phyloP scores from a whole-genome alignment of 116 monocot genomes.

The Phalaenopsis hybrid region DNA sequence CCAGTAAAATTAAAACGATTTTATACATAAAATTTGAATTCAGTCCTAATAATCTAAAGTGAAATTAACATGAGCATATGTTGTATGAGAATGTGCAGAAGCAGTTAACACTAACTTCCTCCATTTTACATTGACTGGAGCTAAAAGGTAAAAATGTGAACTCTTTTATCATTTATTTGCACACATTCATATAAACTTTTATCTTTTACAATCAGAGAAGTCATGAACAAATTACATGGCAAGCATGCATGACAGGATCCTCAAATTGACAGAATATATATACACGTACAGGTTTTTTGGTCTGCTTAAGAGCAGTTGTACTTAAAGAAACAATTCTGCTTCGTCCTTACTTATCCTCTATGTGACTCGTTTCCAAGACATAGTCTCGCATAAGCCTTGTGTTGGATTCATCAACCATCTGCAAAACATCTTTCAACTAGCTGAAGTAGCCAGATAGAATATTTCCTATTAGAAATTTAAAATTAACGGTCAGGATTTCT shows the following conservation, averaged over 20 bases:
- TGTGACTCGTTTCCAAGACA: conserved; percentile 60
- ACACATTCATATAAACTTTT: too few species aligned
- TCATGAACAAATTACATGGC: not conserved
- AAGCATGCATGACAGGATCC: not conserved
- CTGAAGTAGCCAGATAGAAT: not conserved
- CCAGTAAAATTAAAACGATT: too few species aligned
- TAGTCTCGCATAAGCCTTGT: conserved; percentile 85
- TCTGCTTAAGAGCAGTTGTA: not conserved
- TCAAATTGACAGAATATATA: not conserved
- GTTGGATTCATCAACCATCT: conserved; percentile 93
- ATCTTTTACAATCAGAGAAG: not conserved
- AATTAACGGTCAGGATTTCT: not conserved
- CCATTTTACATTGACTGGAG: too few species aligned
- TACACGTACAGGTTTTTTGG: too few species aligned
- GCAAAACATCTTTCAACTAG: not conserved
- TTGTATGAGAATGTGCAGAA: too few species aligned
- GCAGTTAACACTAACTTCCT: too few species aligned
- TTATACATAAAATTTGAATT: too few species aligned
- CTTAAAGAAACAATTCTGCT: not conserved
- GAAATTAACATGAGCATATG: too few species aligned
- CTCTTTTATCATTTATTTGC: too few species aligned
- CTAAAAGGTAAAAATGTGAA: too few species aligned
- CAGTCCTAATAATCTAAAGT: too few species aligned
- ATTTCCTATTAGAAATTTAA: not conserved
- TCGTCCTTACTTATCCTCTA: conserved; percentile 44